Conservation (phyloP, 345 rosid genomes). For the Corymbia maculata region DNA sequence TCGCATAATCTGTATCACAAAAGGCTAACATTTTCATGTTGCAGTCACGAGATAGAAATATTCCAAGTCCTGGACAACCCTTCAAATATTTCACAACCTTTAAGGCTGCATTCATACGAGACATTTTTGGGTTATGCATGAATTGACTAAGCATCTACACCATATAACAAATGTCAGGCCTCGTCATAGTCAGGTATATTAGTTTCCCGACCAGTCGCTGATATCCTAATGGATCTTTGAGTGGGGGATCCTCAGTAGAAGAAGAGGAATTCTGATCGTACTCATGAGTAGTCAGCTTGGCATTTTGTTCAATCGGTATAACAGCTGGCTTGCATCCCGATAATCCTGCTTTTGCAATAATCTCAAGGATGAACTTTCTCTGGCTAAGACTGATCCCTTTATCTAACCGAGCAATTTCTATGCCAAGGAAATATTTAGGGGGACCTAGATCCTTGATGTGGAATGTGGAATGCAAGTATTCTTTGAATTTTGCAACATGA, state of each 20-base stretch:
- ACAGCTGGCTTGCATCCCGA: rapidly evolving
- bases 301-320: not conserved
- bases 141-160: not conserved
- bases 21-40: not conserved
- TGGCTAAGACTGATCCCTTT: too few relatives aligned
- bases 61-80: not conserved
- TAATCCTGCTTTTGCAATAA: not conserved
- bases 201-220: rapidly evolving
- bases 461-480: too few relatives aligned
- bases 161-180: not conserved
- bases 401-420: too few relatives aligned
- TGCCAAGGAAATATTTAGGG: too few relatives aligned
- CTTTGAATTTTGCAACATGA: too few relatives aligned
- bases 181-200: not conserved
- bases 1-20: not conserved
- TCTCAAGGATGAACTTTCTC: not conserved
- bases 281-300: not conserved
- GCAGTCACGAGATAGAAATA: not conserved
- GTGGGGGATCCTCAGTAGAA: not conserved
- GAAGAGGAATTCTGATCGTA: not conserved
- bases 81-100: not conserved
- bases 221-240: not conserved
- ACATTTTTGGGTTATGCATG: not conserved
- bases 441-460: too few relatives aligned
- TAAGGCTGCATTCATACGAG: not conserved